Conservation (phyloP, 1,139 yeast species). For the Diutina rugosa region DNA sequence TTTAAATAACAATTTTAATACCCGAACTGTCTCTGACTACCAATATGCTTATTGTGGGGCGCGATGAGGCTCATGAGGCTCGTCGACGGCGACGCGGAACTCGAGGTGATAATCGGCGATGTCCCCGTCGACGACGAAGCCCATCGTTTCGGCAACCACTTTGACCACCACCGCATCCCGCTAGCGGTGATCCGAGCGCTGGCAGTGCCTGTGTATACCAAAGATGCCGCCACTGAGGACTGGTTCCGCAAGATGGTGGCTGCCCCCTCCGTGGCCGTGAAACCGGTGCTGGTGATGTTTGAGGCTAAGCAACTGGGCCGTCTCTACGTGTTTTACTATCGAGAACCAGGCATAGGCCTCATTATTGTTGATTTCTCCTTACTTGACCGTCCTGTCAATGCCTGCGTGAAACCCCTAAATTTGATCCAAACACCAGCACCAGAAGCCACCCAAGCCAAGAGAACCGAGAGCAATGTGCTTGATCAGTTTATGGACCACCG, state of each 20-base stretch:
- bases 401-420: not conserved
- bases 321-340: not conserved
- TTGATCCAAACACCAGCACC: not conserved
- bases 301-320: not conserved
- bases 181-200: not conserved
- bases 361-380: not conserved
- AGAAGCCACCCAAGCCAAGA: not conserved
- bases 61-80: not conserved
- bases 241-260: not conserved
- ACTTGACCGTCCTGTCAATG: not conserved
- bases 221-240: not conserved
- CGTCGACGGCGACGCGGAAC: not conserved
- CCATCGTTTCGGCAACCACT: not conserved
- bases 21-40: too few species aligned
- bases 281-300: not conserved
- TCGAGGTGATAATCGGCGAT: not conserved
- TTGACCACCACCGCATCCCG: not conserved
- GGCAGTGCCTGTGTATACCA: not conserved
- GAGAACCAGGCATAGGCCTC: not conserved
- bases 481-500: constrained; percentile 21
- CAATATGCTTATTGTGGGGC: too few species aligned
- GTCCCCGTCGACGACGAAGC: not conserved
- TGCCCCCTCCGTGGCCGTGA: not conserved
- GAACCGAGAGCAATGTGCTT: constrained; percentile 13
- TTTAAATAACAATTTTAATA: not conserved